These are phyloP conservation scores for Medicago lupulina DNA, from an alignment of 306 rosid species.

Conservation along the genomic window DNA sequence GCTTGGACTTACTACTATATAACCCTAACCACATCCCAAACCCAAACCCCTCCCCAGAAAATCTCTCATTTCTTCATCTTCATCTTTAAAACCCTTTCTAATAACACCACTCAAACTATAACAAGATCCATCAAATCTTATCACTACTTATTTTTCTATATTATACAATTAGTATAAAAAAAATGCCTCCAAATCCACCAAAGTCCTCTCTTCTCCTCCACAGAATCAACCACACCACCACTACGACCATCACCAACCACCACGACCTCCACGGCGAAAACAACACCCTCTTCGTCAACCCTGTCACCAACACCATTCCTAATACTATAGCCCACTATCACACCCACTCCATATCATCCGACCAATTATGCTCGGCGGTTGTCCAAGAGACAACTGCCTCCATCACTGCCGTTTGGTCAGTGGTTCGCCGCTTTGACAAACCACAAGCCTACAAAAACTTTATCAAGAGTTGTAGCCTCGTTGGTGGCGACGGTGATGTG, in stretches of 20 bases:
- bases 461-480: slow-evolving; percentile 82
- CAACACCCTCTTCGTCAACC: background rate
- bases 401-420: slow-evolving; percentile 81
- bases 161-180: background rate
- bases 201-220: slow-evolving; percentile 58
- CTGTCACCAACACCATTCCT: slow-evolving; percentile 34
- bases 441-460: slow-evolving; percentile 92
- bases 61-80: background rate
- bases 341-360: slow-evolving; percentile 45
- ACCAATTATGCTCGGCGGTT: slow-evolving; percentile 85
- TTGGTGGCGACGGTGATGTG: slow-evolving; percentile 79
- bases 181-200: slow-evolving; percentile 47
- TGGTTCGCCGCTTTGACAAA: slow-evolving; percentile 90
- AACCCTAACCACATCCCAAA: slow-evolving; percentile 35
- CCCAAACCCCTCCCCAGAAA: slow-evolving; percentile 3
- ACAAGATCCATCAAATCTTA: background rate
- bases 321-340: slow-evolving; percentile 67
- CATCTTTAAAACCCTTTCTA: background rate
- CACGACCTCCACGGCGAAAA: background rate
- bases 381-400: slow-evolving; percentile 81
- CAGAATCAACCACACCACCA: slow-evolving; percentile 46
- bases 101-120: background rate
- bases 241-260: background rate
- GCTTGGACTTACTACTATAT: slow-evolving; percentile 14
- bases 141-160: background rate